These are phyloP conservation scores for Posidonia oceanica DNA, from an alignment of 116 monocot species.

Conservation along the genomic window DNA sequence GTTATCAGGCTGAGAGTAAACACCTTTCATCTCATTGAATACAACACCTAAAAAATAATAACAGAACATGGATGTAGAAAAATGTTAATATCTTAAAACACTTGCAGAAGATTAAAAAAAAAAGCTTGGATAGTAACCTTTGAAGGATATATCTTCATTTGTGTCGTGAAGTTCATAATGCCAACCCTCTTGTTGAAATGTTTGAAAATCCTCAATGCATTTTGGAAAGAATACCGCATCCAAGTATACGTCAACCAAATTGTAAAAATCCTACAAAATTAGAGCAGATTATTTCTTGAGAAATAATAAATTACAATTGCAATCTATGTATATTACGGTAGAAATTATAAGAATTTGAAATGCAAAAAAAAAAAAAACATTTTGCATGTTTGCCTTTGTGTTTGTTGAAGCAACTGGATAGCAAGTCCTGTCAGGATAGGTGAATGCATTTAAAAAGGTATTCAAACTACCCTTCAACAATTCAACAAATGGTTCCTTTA, in stretches of 20 bases:
- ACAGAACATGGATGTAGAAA: not conserved
- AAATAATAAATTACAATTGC: not conserved
- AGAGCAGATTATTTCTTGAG: not conserved
- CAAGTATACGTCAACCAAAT: constrained; percentile 95
- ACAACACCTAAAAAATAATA: constrained; percentile 65
- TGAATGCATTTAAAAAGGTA: constrained; percentile 98
- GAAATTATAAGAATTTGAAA: not conserved
- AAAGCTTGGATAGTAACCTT: constrained; percentile 39
- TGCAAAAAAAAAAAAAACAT: not conserved
- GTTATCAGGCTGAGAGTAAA: constrained; percentile 98
- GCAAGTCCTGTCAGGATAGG: constrained; percentile 97
- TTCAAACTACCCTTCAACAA: constrained; percentile 88
- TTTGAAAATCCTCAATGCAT: constrained; percentile 86
- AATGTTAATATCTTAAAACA: not conserved
- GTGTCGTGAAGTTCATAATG: constrained; percentile 95
- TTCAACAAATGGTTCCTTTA: constrained; percentile 98
- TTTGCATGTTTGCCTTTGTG: constrained; percentile 45
- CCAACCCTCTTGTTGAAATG: constrained; percentile 99
- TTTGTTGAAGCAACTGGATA: constrained; percentile 99
- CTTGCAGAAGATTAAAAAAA: not conserved
- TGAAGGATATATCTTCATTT: constrained; percentile 77
- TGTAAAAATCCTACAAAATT: constrained; percentile 87
- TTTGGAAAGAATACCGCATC: constrained; percentile 98
- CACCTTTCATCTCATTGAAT: constrained; percentile 99
- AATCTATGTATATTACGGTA: not conserved